Conservation (phyloP, 1,284 basidiomycete species). For the Trichosporon coremiiforme region DNA sequence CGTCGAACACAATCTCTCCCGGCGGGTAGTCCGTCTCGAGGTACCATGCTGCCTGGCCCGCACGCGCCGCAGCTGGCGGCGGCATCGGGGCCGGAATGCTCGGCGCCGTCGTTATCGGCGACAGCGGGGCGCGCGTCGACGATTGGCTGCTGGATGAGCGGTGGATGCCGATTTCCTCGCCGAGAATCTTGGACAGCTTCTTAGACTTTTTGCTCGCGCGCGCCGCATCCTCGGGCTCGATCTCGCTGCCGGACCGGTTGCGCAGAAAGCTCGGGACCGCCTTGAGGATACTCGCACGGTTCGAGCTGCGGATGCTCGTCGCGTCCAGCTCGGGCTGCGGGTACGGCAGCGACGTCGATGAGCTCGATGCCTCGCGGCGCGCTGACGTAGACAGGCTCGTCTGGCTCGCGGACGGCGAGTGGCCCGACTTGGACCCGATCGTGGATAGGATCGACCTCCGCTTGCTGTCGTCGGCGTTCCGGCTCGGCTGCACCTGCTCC, state of each 20-base stretch:
- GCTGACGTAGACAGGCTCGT: conserved; percentile 30
- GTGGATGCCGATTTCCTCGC: conserved; percentile 62
- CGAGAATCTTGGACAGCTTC: conserved; percentile 75
- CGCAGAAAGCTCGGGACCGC: conserved; percentile 42
- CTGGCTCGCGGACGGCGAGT: conserved; percentile 37
- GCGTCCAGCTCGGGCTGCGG: conserved; percentile 40
- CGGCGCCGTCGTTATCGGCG: conserved; percentile 14
- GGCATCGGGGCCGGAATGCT: conserved; percentile 21
- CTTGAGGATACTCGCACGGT: conserved; percentile 47
- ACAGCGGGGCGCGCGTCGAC: neutral
- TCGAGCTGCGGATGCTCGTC: conserved; percentile 40
- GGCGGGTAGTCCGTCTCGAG: conserved; percentile 76
- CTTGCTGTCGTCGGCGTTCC: neutral
- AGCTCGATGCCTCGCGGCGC: conserved; percentile 38
- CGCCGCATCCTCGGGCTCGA: conserved; percentile 11
- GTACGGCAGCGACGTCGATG: conserved; percentile 45
- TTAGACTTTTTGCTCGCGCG: conserved; percentile 39
- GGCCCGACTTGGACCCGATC: conserved; percentile 21
- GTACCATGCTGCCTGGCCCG: conserved; percentile 73
- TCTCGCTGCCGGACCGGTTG: conserved; percentile 39
- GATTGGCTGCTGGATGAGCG: conserved; percentile 17
- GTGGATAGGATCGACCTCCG: conserved; percentile 18
- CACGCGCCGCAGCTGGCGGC: conserved; percentile 24
- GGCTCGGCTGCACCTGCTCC: conserved; percentile 32
- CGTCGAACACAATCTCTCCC: conserved; percentile 79